Percentiles rank a stretch among this genome's conserved stretches.
Conservation (phyloP, 306 rosid genomes). For the Coriaria nepalensis region DNA sequence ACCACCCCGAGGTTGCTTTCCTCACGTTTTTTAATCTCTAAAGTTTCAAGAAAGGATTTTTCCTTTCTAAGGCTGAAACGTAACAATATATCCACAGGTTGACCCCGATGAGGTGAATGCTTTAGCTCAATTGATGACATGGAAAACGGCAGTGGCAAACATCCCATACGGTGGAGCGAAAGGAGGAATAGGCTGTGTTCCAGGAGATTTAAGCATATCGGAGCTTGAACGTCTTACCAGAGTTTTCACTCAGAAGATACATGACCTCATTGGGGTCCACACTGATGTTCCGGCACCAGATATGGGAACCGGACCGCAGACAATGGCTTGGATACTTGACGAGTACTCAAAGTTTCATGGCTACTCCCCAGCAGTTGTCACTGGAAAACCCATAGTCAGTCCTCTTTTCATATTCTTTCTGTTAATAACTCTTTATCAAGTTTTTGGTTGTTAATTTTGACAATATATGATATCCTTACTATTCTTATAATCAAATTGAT, state of each 20-base stretch:
- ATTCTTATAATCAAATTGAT: not conserved
- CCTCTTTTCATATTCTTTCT: not conserved
- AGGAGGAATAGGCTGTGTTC: slow-evolving; percentile 92
- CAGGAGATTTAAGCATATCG: slow-evolving; percentile 48
- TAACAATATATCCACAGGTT: slow-evolving; percentile 32
- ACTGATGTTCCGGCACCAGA: slow-evolving; percentile 96
- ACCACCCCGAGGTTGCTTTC: slow-evolving; percentile 83
- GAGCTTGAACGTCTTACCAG: slow-evolving; percentile 86
- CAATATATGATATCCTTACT: not conserved
- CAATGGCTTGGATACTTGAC: slow-evolving; percentile 97
- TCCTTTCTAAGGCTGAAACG: no score
- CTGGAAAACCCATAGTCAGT: slow-evolving; percentile 89
- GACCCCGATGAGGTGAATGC: slow-evolving; percentile 99
- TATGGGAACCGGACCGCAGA: slow-evolving; percentile 99
- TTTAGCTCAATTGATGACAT: slow-evolving; percentile 90
- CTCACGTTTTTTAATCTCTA: not conserved
- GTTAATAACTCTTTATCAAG: not conserved
- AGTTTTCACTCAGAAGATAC: slow-evolving; percentile 93
- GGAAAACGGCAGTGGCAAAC: slow-evolving; percentile 98
- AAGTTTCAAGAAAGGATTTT: not conserved
- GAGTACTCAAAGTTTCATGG: slow-evolving; percentile 97
- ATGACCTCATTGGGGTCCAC: slow-evolving; percentile 72
- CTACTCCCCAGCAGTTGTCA: slow-evolving; percentile 83
- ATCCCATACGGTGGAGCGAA: slow-evolving; percentile 97
- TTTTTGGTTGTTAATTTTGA: not conserved